Base-by-base conservation (phyloP, 2,329 filamentous ascomycete genomes). In the Aaosphaeria arxii region DNA sequence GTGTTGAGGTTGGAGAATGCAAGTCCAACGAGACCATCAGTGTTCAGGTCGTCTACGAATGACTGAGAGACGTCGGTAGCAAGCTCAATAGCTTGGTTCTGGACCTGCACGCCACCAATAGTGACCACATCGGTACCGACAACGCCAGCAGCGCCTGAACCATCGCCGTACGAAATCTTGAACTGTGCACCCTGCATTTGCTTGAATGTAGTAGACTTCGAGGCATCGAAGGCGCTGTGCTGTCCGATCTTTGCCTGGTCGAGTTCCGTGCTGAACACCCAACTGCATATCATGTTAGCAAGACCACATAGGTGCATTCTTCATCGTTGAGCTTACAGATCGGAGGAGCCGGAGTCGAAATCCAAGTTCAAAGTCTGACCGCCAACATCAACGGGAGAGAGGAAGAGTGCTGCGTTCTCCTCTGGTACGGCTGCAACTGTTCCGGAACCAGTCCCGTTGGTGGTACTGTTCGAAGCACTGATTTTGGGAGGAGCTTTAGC, bases 331-430 rank as follows among this genome's bases (percentile, higher is more conserved):
- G 4, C 79, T 63, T 76, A 83, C 73, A 88, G 77, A 67, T 89
- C 87, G 9, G 86, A 81, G 2, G 86, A 89, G 48, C 87, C 87
- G n/a, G 85, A 86, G 69, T 90, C 87, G 62, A 90, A 88, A 65
- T 88, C 82, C 64, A 90, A 71, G 61, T 84, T 82, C 48, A 90
- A 60, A 4, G 76, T 79, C 70, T 89, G 86, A 5, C 83, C 84
- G 50, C 87, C 87, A 53, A 90, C 80, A n/a, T 65, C 78, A 45
- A 89, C 83, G 0, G 85, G 84, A 1, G 84, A 80, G 9, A 91
- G 77, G 60, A 88, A 91, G 50, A 89, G 83, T 42, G 81, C 76
- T 60, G 88, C 87, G 56, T 84, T 82, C 40, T 78, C 71, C 53
- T 85, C 81, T 9, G 85, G 83, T 30, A 80, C 84, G 45, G 85